A percentile compares a stretch with the other conserved stretches of the same genome.
Conservation (phyloP, 75 land plant species). For the Picea glauca region DNA sequence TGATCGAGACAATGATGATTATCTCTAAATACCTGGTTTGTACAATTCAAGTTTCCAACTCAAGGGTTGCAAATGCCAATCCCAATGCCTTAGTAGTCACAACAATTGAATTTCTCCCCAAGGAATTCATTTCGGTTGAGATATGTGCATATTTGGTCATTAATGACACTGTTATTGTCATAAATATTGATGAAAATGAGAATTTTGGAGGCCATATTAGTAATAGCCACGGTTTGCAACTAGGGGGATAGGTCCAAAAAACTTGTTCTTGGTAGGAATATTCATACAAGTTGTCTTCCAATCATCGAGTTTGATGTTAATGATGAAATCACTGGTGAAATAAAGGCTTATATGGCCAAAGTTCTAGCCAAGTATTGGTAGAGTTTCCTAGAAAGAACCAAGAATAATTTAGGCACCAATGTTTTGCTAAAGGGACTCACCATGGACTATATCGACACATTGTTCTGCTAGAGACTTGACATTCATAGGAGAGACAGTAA, state of each 20-base stretch:
- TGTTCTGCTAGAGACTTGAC: no score
- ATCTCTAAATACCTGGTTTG: no score
- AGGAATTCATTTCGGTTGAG: conserved; percentile 26
- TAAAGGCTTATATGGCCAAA: conserved; percentile 92
- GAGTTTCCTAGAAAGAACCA: conserved; percentile 75
- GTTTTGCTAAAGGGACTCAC: no score
- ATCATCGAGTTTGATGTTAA: conserved; percentile 85
- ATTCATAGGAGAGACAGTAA: no score
- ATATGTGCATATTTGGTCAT: not conserved
- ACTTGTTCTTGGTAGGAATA: conserved; percentile 73
- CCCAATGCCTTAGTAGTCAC: no score
- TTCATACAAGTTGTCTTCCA: conserved; percentile 60
- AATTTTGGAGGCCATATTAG: not conserved
- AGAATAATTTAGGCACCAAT: conserved; percentile 79
- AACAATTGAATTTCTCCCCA: conserved; percentile 24
- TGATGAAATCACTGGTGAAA: conserved; percentile 88
- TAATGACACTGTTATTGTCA: no score
- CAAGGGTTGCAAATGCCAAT: no score
- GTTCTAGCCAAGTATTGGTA: conserved; percentile 80
- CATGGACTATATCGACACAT: no score
- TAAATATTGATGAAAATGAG: not conserved
- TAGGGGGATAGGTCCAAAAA: not conserved
- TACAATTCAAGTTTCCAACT: no score
- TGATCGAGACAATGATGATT: no score
- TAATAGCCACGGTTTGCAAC: no score